Conservation (phyloP, 1,139 yeast species). For the Casaregolazyma suthepensis region DNA sequence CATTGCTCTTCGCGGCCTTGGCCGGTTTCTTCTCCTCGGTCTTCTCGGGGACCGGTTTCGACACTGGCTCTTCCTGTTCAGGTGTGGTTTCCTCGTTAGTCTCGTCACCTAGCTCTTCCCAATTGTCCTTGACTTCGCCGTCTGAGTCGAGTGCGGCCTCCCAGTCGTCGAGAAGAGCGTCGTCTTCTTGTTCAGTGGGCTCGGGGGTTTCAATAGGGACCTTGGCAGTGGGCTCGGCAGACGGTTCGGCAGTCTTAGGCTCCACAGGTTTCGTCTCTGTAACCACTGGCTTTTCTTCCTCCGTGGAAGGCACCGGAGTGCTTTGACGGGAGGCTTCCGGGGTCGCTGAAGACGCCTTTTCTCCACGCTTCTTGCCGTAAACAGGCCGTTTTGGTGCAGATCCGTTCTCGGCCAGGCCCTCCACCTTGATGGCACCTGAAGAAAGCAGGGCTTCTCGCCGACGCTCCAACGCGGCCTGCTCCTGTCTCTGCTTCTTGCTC, state of each 20-base stretch:
- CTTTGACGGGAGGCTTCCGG: slow-evolving; percentile 36
- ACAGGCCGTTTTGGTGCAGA: slow-evolving; percentile 66
- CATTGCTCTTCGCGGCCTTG: slow-evolving; percentile 19
- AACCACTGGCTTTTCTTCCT: slow-evolving; percentile 9
- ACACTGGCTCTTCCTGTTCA: slow-evolving; percentile 19
- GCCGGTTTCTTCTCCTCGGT: slow-evolving; percentile 15
- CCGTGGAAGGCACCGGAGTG: slow-evolving; percentile 37
- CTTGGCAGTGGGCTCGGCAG: slow-evolving; percentile 13
- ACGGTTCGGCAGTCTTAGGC: slow-evolving; percentile 14
- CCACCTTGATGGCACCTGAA: slow-evolving; percentile 59
- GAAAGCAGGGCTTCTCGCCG: slow-evolving; percentile 83
- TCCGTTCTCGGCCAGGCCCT: slow-evolving; percentile 51
- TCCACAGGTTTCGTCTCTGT: slow-evolving; percentile 20
- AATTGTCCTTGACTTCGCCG: slow-evolving; percentile 32
- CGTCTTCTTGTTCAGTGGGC: slow-evolving; percentile 26
- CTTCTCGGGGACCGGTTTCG: slow-evolving; percentile 20
- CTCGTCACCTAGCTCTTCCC: slow-evolving; percentile 30
- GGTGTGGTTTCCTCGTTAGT: slow-evolving; percentile 20
- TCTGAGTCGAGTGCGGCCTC: slow-evolving; percentile 37
- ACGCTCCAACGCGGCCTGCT: slow-evolving; percentile 76
- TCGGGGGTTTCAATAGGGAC: background rate
- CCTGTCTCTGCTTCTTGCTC: slow-evolving; percentile 94
- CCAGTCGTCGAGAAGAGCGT: slow-evolving; percentile 34
- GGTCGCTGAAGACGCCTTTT: slow-evolving; percentile 26
- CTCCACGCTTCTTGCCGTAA: slow-evolving; percentile 67